phyloP scores from a whole-genome alignment of 352 stramenopile species.

The Saprolegnia parasitica region DNA sequence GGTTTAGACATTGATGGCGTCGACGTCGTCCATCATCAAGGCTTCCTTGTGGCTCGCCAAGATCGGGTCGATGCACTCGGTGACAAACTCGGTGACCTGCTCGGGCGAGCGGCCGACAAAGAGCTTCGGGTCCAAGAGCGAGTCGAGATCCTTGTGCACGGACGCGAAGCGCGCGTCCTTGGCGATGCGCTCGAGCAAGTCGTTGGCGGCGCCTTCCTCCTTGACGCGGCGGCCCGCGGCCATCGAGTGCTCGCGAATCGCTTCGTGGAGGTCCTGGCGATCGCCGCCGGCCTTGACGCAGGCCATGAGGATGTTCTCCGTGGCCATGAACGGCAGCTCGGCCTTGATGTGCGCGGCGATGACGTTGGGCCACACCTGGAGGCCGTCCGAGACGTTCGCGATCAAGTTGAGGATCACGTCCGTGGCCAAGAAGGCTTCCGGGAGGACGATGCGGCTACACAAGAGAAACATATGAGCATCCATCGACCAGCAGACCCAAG shows the following conservation, averaged over 20 bases:
- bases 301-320: slow-evolving; percentile 99
- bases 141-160: slow-evolving; percentile 94
- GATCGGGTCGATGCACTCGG: slow-evolving; percentile 92
- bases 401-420: slow-evolving; percentile 98
- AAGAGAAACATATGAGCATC: background rate
- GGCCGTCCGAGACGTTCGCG: slow-evolving; percentile 95
- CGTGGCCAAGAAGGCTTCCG: slow-evolving; percentile 95
- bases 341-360: slow-evolving; percentile 96
- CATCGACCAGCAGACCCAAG: slow-evolving; percentile 2
- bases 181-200: slow-evolving; percentile 96
- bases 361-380: slow-evolving; percentile 94
- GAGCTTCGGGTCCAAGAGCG: slow-evolving; percentile 93
- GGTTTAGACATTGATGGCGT: slow-evolving; percentile 95
- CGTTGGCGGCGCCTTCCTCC: slow-evolving; percentile 95
- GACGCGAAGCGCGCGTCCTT: slow-evolving; percentile 91
- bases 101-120: slow-evolving; percentile 97
- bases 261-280: slow-evolving; percentile 96
- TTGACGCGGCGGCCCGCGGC: slow-evolving; percentile 96
- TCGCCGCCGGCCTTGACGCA: slow-evolving; percentile 98
- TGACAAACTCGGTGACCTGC: slow-evolving; percentile 95
- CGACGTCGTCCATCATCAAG: slow-evolving; percentile 89
- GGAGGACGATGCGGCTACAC: slow-evolving; percentile 91
- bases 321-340: slow-evolving; percentile 99
- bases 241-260: slow-evolving; percentile 98
- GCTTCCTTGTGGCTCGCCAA: slow-evolving; percentile 86